Percentiles rank a stretch among this genome's conserved stretches.
Conservation (phyloP, 73 alveolate genomes). For the Paramecium pentaurelia region DNA sequence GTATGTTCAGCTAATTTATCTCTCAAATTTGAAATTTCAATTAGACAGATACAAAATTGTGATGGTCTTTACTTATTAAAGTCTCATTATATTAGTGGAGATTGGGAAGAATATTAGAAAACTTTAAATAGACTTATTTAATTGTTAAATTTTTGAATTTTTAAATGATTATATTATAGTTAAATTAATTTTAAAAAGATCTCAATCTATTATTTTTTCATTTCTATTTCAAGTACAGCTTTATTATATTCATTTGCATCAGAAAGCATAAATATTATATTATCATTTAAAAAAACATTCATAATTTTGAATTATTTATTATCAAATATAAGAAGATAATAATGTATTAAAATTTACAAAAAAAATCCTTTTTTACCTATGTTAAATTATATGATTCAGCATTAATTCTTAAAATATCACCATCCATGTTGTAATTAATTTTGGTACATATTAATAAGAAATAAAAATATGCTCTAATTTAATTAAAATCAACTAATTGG, state of each 20-base stretch:
- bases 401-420: background rate
- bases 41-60: background rate
- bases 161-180: background rate
- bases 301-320: background rate
- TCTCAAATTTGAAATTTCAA: background rate
- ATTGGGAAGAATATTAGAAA: background rate
- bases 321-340: background rate
- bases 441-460: background rate
- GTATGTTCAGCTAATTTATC: background rate
- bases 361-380: background rate
- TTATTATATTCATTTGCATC: no score
- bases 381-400: background rate
- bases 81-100: background rate
- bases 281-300: background rate
- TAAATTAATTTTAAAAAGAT: background rate
- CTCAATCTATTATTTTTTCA: background rate
- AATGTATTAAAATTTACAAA: background rate
- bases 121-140: background rate
- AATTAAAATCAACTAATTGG: background rate
- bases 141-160: background rate
- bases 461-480: background rate
- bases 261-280: no score
- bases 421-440: background rate
- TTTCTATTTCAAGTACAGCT: background rate
- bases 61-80: conserved; percentile 11